Percentiles rank a stretch among this genome's conserved stretches.
phyloP scores from a whole-genome alignment of 2,329 filamentous ascomycete genomes.

The Alternaria sp. region DNA sequence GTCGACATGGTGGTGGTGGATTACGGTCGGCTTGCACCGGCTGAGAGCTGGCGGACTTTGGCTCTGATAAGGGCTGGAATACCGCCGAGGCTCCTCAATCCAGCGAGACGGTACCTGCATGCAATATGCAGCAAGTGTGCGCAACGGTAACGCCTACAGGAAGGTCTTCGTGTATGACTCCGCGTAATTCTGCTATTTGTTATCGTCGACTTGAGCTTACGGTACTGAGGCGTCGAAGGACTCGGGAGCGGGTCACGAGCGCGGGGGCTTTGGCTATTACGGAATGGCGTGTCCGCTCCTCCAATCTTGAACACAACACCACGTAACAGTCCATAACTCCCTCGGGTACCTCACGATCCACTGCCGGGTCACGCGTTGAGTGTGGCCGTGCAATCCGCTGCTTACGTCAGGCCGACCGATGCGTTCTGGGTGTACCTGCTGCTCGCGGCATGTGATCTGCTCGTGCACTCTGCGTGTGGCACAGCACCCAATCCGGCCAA shows the following conservation, averaged over 20 bases:
- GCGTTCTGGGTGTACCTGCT: constrained; percentile 2
- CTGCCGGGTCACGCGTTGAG: background rate
- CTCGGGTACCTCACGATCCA: background rate
- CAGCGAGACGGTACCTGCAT: constrained; percentile 18
- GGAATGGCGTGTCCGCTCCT: background rate
- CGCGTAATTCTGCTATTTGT: constrained; percentile 3
- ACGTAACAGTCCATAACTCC: background rate
- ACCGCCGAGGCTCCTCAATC: constrained; percentile 2
- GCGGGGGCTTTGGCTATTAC: constrained; percentile 5
- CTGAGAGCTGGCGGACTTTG: constrained; percentile 15
- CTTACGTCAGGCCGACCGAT: background rate
- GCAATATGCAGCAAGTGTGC: constrained; percentile 6
- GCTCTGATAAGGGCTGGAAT: constrained; percentile 7
- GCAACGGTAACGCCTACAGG: constrained; percentile 18
- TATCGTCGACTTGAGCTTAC: background rate
- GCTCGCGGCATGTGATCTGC: constrained; percentile 6
- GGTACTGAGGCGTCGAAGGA: background rate
- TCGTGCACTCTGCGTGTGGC: constrained; percentile 15
- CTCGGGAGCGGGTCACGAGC: constrained; percentile 12
- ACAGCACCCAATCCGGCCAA: constrained; percentile 5
- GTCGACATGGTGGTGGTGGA: constrained; percentile 25
- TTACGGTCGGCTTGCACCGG: constrained; percentile 23
- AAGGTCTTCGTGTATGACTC: constrained; percentile 12
- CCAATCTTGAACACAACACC: constrained; percentile 2
- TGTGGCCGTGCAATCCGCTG: background rate